Evolutionary conservation across 192 early-diverging fungal species (phyloP).

Genomic region (Spizellomyces punctatus): DNA sequence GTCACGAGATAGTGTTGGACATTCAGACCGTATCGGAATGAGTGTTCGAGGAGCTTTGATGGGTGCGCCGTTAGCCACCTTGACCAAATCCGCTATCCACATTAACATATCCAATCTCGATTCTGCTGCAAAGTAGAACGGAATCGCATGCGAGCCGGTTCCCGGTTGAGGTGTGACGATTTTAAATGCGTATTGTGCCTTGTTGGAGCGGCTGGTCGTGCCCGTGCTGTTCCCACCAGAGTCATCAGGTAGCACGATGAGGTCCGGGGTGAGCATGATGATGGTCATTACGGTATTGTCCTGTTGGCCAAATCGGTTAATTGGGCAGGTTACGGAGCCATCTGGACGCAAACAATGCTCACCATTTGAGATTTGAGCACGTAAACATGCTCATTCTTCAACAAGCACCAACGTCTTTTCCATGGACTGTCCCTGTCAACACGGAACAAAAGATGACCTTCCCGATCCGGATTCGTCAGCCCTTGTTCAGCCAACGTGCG

Average conservation of each 20-base stretch:
- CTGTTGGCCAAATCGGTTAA: background rate
- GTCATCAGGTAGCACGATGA: background rate
- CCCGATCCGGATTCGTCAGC: background rate
- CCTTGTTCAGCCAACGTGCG: background rate
- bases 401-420: background rate
- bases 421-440: background rate
- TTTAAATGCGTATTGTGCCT: background rate
- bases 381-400: background rate
- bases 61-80: background rate
- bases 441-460: slow-evolving; percentile 2
- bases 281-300: background rate
- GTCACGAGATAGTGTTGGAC: too few relatives aligned
- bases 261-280: slow-evolving; percentile 3
- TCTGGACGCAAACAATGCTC: background rate
- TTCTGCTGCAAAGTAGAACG: background rate
- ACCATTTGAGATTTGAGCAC: background rate
- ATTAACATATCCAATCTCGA: slow-evolving; percentile 9
- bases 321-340: background rate
- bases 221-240: background rate
- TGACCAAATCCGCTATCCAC: slow-evolving; percentile 5
- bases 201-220: background rate
- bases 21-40: background rate
- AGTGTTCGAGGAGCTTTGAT: background rate
- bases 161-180: slow-evolving; percentile 9
- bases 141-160: background rate